Evolutionary conservation across 1,139 yeast genomes (phyloP), one percentile per base, ranked within the genome.

Genomic region (Protomyces gravidus): DNA sequence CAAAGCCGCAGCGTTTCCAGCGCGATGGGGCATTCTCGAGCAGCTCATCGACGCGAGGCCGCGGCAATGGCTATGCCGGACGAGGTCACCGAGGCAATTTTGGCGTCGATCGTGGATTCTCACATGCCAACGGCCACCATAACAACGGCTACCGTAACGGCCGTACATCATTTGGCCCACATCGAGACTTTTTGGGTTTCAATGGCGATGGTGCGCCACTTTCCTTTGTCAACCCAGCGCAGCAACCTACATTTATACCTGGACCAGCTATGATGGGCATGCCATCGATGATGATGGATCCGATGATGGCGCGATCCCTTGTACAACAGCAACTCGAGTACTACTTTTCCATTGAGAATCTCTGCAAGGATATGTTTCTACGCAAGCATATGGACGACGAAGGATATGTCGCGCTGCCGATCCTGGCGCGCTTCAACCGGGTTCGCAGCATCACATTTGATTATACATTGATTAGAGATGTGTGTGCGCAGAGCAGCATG

Each of bases 281-380:
- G 27, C 46, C 50, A 9, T 50, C 57, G 5, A 39, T 53, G 27
- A 45, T 53, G 58, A 45, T 53, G 21, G 58, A 53, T 27, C 58
- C 58, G 11, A 30, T 53, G 27, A 45, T 53, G 30, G 58, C 58
- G 19, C 58, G 51, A 13, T 51, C 45, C 13, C 47, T 53, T 30
- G 49, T 53, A 15, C 47, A 45, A 25, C 47, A 53, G 23, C 58
- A 53, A 19, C 48, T 51, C 62, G 92, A 88, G 70, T 92, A 90
- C 76, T 92, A 92, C 73, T 86, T 92, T 73, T 85, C 94, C 27
- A 79, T 85, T 60, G 96, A 89, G 68, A 92, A 92, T 73, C 78
- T 92, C 72, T 78, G 87, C 67, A 86, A 87, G 73, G 96, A 89
- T 72, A 75, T 86, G 62, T 88, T 74, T 70, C 76, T 89, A 70